phyloP scores from a whole-genome alignment of 306 rosid genomes.

The Arachis stenosperma region DNA sequence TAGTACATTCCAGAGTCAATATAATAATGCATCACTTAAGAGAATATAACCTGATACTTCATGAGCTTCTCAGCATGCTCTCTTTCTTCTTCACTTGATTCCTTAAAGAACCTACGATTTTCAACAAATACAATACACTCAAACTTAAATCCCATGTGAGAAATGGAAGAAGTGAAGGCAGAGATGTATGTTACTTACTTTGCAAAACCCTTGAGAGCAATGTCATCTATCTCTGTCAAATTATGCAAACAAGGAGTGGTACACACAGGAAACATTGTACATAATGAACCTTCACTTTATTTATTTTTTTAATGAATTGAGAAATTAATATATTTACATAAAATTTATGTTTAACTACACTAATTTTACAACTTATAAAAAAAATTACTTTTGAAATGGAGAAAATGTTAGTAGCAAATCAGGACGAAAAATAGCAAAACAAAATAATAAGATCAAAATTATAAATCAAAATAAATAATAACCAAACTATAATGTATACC shows the following conservation, averaged over 20 bases:
- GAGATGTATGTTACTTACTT: slow-evolving; percentile 36
- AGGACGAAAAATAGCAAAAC: too few relatives aligned
- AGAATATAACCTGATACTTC: slow-evolving; percentile 37
- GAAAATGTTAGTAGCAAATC: too few relatives aligned
- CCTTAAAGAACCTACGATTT: slow-evolving; percentile 56
- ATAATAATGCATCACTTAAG: too few relatives aligned
- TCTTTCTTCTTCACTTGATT: slow-evolving; percentile 67
- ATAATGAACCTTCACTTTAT: background rate
- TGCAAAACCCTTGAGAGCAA: slow-evolving; percentile 61
- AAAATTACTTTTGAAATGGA: background rate
- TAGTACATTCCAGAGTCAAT: background rate
- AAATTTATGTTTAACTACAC: too few relatives aligned
- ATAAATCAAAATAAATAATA: too few relatives aligned
- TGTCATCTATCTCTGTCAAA: slow-evolving; percentile 63
- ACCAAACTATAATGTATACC: too few relatives aligned
- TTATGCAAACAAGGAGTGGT: slow-evolving; percentile 63
- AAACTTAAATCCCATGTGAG: background rate
- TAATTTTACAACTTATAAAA: background rate
- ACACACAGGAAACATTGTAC: slow-evolving; percentile 61
- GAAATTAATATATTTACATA: too few relatives aligned
- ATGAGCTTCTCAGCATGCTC: slow-evolving; percentile 61
- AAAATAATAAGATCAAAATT: too few relatives aligned
- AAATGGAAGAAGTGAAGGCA: background rate
- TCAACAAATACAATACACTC: background rate
- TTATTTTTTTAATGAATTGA: too few relatives aligned